Evolutionary conservation across 148 eudicot species (phyloP), one percentile per base, ranked within the genome.

Genomic region (Nyssa sinensis): DNA sequence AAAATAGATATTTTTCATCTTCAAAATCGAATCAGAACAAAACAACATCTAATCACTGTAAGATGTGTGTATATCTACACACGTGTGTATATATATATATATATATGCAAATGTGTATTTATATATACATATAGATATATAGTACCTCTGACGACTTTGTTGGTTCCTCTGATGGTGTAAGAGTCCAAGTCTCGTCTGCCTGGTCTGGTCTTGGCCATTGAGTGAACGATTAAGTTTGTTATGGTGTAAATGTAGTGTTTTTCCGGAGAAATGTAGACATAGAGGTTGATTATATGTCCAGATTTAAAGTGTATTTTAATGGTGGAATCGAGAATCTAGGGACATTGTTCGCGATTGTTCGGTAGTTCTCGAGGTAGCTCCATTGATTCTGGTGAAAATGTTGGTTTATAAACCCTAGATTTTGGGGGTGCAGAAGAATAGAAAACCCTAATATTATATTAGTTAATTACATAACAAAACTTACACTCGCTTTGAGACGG

Each of bases 101-200:
- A 37, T 37, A 37, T 37, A 49, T 49, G 7, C 17, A n/a, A n/a
- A n/a, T n/a, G n/a, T n/a, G n/a, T n/a, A n/a, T n/a, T n/a, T n/a
- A n/a, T n/a, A n/a, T n/a, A 19, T 21, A 57, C 6, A 30, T 27
- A 8, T 2, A 9, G 57, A 44, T 4, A 63, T 53, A 35, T 24
- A 74, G 62, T 76, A 90, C 95, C 90, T 84, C 81, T 74, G 35
- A 90, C 90, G 55, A 90, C 88, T 77, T 88, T 88, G 79, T 88
- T 90, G 75, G 95, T 88, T 63, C 92, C 95, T 78, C 78, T 83
- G 64, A 90, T 86, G 80, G 92, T 83, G 85, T 84, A 90, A 17
- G 87, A 80, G 57, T 85, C 90, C 64, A 85, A 78, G 77, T 86
- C 95, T 34, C 90, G 82, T 72, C 82, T 90, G 17, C 89, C 88